Evolutionary conservation across 495 filamentous ascomycete genomes (phyloP).

Genomic region (Tetracladium setigerum): DNA sequence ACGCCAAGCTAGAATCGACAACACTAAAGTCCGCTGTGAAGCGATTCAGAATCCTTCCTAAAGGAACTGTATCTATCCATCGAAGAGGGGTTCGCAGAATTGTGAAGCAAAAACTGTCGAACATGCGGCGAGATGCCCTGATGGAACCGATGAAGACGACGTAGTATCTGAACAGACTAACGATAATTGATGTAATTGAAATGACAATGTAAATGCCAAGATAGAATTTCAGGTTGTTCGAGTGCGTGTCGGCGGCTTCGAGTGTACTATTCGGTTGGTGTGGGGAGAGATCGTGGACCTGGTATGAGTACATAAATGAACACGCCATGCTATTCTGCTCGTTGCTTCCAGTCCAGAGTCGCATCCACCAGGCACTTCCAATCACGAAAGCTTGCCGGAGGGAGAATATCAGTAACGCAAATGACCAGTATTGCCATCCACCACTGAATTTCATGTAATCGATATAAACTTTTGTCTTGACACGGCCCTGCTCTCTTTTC

Average conservation of each 20-base stretch:
- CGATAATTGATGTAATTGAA: conserved; percentile 31
- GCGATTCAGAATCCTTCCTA: conserved; percentile 53
- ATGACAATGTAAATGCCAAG: conserved; percentile 59
- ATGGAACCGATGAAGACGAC: conserved; percentile 23
- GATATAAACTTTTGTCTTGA: conserved; percentile 46
- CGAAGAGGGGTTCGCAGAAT: conserved; percentile 48
- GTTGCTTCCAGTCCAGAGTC: conserved; percentile 24
- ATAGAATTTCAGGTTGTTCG: conserved; percentile 45
- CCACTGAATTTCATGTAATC: conserved; percentile 45
- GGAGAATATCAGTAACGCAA: conserved; percentile 9
- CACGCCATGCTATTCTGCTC: conserved; percentile 16
- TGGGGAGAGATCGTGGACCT: conserved; percentile 32
- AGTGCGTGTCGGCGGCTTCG: not conserved
- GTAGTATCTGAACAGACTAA: conserved; percentile 6
- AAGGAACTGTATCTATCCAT: conserved; percentile 57
- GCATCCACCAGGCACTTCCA: conserved; percentile 16
- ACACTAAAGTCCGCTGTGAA: conserved; percentile 54
- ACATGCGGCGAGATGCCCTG: conserved; percentile 44
- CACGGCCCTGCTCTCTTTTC: conserved; percentile 39
- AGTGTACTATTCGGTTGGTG: not conserved
- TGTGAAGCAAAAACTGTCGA: conserved; percentile 38
- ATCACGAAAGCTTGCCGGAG: conserved; percentile 8
- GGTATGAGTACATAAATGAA: conserved; percentile 18
- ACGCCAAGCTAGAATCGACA: conserved; percentile 41
- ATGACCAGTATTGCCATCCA: conserved; percentile 24